These are phyloP conservation scores for Azolla pinnata DNA, from an alignment of 75 land plant species.

Conservation along the genomic window DNA sequence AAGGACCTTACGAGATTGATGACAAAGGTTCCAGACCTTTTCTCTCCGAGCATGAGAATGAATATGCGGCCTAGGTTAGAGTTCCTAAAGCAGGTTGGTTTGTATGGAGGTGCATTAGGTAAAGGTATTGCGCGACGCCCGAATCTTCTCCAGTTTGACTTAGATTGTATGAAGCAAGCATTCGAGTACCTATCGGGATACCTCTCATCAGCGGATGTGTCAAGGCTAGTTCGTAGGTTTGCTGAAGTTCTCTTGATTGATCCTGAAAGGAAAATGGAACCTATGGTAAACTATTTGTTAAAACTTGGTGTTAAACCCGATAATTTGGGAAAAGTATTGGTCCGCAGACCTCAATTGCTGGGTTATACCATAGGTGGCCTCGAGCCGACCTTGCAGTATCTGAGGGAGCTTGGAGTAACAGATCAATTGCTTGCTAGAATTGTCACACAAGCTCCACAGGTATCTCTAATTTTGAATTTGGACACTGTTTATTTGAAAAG, in stretches of 20 bases:
- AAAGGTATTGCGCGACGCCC: slow-evolving; percentile 26
- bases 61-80: slow-evolving; percentile 18
- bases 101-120: slow-evolving; percentile 18
- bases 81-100: slow-evolving; percentile 19
- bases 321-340: slow-evolving; percentile 17
- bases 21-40: slow-evolving; percentile 19
- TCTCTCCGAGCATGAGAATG: slow-evolving; percentile 17
- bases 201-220: slow-evolving; percentile 7
- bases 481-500: too few species aligned
- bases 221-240: slow-evolving; percentile 20
- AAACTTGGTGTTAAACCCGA: slow-evolving; percentile 25
- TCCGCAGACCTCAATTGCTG: slow-evolving; percentile 23
- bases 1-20: slow-evolving; percentile 17
- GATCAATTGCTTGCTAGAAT: slow-evolving; percentile 23
- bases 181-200: slow-evolving; percentile 12
- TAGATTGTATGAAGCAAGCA: slow-evolving; percentile 17
- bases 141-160: slow-evolving; percentile 10
- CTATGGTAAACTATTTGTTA: slow-evolving; percentile 21
- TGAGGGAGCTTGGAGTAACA: slow-evolving; percentile 23
- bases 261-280: slow-evolving; percentile 23
- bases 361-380: slow-evolving; percentile 24
- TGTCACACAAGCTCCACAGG: slow-evolving; percentile 27
- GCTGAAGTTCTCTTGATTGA: slow-evolving; percentile 27
- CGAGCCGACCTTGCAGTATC: slow-evolving; percentile 21
- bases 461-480: too few species aligned